Conservation (phyloP, 139 green algal species). For the Chlorokybus atmophyticus region DNA sequence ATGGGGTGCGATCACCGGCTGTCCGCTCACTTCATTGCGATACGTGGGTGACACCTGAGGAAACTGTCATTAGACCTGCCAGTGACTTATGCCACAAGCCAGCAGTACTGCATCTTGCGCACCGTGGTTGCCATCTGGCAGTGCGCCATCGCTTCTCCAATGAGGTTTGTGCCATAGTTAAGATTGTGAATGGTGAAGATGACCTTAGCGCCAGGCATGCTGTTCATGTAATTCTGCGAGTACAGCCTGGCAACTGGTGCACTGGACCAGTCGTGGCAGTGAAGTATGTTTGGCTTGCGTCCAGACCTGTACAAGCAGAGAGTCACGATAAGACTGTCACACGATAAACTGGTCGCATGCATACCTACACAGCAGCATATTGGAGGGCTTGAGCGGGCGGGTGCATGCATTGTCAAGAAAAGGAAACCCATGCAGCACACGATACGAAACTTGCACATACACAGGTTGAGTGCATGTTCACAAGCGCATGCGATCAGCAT, state of each 20-base stretch:
- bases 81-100: neutral
- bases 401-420: no score
- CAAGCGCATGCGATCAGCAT: no score
- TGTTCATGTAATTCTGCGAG: constrained; percentile 74
- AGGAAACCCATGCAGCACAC: no score
- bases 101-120: no score
- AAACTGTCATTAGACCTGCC: no score
- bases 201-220: constrained; percentile 60
- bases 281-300: constrained; percentile 33
- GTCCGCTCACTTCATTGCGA: constrained; percentile 22
- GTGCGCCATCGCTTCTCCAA: constrained; percentile 42
- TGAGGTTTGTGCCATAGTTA: constrained; percentile 55
- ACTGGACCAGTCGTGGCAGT: constrained; percentile 45
- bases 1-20: constrained; percentile 19
- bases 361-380: no score
- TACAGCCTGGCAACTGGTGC: constrained; percentile 34
- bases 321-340: no score
- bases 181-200: constrained; percentile 54
- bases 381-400: no score
- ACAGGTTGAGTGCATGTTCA: no score
- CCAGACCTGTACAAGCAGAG: neutral
- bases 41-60: constrained; percentile 37
- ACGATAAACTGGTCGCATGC: no score
- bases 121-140: constrained; percentile 34
- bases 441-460: no score